These are phyloP conservation scores for Endothia cerciana DNA, from an alignment of 2,329 filamentous ascomycete species.

Conservation along the genomic window DNA sequence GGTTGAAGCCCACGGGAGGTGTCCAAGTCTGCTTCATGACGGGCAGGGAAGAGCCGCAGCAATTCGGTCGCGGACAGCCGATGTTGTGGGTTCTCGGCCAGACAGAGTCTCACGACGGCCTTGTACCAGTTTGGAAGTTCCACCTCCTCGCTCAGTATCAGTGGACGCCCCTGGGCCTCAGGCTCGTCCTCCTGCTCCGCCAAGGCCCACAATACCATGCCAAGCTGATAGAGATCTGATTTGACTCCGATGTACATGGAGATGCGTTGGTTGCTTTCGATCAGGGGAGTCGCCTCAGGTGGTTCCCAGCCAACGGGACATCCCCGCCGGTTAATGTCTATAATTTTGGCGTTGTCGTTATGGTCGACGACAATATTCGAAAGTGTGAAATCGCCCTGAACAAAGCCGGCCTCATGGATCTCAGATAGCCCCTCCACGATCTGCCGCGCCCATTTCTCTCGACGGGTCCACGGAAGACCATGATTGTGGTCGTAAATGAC, in stretches of 20 bases:
- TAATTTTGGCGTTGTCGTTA: constrained; percentile 87
- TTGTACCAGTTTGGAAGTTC: constrained; percentile 81
- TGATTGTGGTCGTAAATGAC: constrained; percentile 80
- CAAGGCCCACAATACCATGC: constrained; percentile 95
- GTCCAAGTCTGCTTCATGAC: constrained; percentile 33
- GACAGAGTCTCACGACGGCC: constrained; percentile 73
- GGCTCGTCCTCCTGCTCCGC: constrained; percentile 89
- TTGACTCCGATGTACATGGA: constrained; percentile 99
- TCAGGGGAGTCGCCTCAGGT: constrained; percentile 83
- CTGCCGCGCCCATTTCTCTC: constrained; percentile 87
- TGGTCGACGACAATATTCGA: constrained; percentile 95
- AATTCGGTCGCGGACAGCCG: constrained; percentile 76
- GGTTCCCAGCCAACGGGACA: constrained; percentile 98
- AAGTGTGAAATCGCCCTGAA: constrained; percentile 95
- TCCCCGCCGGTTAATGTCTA: constrained; percentile 96
- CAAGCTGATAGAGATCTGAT: constrained; percentile 92
- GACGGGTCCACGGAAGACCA: constrained; percentile 67
- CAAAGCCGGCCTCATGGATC: constrained; percentile 94
- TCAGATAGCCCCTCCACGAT: constrained; percentile 88
- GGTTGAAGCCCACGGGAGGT: constrained; percentile 36
- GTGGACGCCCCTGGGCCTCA: constrained; percentile 74
- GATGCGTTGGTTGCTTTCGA: constrained; percentile 86
- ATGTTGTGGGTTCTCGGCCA: constrained; percentile 73
- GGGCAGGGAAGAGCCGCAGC: constrained; percentile 67
- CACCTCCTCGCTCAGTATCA: constrained; percentile 61